A percentile compares a stretch with the other conserved stretches of the same genome.
phyloP scores from a whole-genome alignment of 129 eudicot species.

The Pulicaria dysenterica region DNA sequence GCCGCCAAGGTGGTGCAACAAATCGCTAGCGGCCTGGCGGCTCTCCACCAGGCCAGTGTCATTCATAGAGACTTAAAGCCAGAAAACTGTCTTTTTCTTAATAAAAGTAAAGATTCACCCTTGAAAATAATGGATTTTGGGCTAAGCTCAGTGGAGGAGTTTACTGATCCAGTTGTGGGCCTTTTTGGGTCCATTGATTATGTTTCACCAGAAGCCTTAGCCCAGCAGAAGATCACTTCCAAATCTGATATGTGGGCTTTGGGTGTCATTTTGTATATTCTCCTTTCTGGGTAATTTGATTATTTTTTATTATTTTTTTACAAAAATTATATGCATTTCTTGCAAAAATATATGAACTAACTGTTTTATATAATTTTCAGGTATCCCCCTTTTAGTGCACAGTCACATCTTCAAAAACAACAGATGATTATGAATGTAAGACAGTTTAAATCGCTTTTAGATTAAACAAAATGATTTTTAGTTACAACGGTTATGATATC shows the following conservation, averaged over 20 bases:
- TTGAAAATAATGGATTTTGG: slow-evolving; percentile 90
- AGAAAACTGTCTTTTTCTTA: slow-evolving; percentile 73
- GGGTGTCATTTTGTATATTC: slow-evolving; percentile 79
- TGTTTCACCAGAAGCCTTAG: slow-evolving; percentile 83
- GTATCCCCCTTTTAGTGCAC: slow-evolving; percentile 87
- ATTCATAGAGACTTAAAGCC: slow-evolving; percentile 85
- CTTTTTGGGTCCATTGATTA: slow-evolving; percentile 87
- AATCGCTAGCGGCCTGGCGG: slow-evolving; percentile 64
- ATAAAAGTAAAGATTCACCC: slow-evolving; percentile 51
- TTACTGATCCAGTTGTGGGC: slow-evolving; percentile 81
- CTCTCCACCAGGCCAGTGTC: slow-evolving; percentile 64
- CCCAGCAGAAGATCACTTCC: slow-evolving; percentile 51
- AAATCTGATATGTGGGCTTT: slow-evolving; percentile 85
- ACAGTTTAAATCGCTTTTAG: background rate
- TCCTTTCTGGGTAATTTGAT: slow-evolving; percentile 63
- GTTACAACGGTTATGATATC: background rate
- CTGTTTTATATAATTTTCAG: slow-evolving; percentile 41
- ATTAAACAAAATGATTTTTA: background rate
- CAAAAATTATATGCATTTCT: too few species aligned
- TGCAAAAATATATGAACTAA: background rate
- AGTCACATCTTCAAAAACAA: slow-evolving; percentile 72
- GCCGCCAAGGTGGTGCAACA: slow-evolving; percentile 77
- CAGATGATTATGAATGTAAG: slow-evolving; percentile 72
- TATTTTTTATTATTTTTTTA: too few species aligned
- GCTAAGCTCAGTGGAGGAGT: slow-evolving; percentile 80